Base-by-base conservation (phyloP, 768 basidiomycete genomes). In the Panaeolus cyanescens region DNA sequence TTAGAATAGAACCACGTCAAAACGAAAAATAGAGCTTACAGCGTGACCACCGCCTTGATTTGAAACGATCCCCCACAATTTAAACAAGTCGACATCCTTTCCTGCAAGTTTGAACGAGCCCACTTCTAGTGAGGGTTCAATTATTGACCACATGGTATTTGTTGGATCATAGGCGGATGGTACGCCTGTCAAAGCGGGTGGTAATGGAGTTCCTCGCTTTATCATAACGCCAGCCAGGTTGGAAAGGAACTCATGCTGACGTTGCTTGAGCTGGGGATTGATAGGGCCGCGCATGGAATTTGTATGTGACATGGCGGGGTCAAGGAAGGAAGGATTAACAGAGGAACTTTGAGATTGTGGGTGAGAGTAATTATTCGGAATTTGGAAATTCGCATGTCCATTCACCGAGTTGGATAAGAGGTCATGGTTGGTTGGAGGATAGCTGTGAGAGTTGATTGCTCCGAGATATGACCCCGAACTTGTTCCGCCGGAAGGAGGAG, bases 31-130 rank as follows among this genome's bases (percentile, higher is more conserved):
- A 54, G 25, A 57, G 77, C 83, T 68, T 75, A 92, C 92, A 68
- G 81, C 84, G 63, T 75, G 71, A 17, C 79, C 77, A 30, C 92
- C 92, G 25, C 93, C 92, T 33, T 75, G 66, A 64, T 85, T 81
- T 60, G 75, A 75, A 45, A 91, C 88, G 39, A 84, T 62, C 12
- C 79, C 79, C 87, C 89, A 93, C 9, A 94, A 74, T 68, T 81
- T 89, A 72, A 89, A 87, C n/a, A 94, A 72, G 70, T 91, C 88
- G 45, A 94, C 75, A 65, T 93, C 91, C 71, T 83, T 89, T 17
- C 89, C 90, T 2, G 86, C 89, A 19, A 94, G 68, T 54, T 85
- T 84, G 71, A 93, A 80, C 37, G 81, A 75, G 32, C 93, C 92
- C 10, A 81, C 65, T 63, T 90, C 89, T 59, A 77, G 68, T 10